A percentile compares a stretch with the other conserved stretches of the same genome.
Evolutionary conservation across 768 basidiomycete genomes (phyloP).

Genomic region (Cubamyces sp.): DNA sequence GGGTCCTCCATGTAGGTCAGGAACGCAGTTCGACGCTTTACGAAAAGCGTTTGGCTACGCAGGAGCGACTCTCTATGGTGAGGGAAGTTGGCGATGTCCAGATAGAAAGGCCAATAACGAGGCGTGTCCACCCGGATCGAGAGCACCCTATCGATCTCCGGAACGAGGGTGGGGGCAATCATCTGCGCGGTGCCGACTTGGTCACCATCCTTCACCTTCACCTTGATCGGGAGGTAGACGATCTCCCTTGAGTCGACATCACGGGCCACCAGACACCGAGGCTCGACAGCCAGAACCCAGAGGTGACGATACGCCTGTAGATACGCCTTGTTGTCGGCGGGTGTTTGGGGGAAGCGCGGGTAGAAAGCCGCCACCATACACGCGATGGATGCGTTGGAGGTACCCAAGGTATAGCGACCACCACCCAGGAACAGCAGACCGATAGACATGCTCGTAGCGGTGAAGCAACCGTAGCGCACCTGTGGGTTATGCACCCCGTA

Average conservation of each 20-base stretch:
- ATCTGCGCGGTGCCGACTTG: conserved; percentile 71
- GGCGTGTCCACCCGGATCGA: conserved; percentile 91
- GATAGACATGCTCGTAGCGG: conserved; percentile 87
- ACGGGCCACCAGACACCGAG: conserved; percentile 86
- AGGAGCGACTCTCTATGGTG: conserved; percentile 73
- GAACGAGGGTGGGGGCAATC: conserved; percentile 92
- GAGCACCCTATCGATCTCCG: conserved; percentile 79
- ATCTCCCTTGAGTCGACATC: conserved; percentile 92
- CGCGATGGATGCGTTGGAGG: conserved; percentile 89
- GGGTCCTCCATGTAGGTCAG: conserved; percentile 94
- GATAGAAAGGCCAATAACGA: conserved; percentile 92
- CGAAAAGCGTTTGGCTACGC: conserved; percentile 81
- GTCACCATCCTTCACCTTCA: conserved; percentile 72
- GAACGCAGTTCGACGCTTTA: conserved; percentile 91
- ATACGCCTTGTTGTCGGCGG: conserved; percentile 88
- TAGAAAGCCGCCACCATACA: conserved; percentile 90
- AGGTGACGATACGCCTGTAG: conserved; percentile 93
- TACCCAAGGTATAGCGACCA: conserved; percentile 90
- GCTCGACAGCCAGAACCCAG: conserved; percentile 96
- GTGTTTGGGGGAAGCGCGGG: conserved; percentile 79
- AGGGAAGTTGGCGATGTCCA: conserved; percentile 72
- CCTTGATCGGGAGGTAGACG: conserved; percentile 91
- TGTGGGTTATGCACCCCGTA: conserved; percentile 82
- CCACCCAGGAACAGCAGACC: conserved; percentile 93
- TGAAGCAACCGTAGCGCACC: conserved; percentile 85